Conservation (phyloP, 176 grass and related monocot species). For the Oryza australiensis region DNA sequence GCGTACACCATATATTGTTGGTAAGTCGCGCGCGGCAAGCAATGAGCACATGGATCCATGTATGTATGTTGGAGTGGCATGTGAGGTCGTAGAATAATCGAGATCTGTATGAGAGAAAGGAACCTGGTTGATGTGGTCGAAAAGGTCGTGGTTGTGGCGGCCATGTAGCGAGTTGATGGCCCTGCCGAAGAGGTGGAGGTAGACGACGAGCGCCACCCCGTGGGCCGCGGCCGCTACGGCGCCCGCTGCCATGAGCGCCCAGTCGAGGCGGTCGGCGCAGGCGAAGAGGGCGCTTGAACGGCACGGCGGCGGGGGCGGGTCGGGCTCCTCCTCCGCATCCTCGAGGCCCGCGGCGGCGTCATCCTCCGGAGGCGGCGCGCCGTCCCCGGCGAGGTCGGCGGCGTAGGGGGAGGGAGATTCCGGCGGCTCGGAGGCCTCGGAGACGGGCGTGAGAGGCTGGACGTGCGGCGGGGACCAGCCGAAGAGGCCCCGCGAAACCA, state of each 20-base stretch:
- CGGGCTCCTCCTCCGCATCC: conserved; percentile 68
- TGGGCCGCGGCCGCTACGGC: conserved; percentile 71
- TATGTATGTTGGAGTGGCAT: neutral
- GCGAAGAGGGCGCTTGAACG: conserved; percentile 90
- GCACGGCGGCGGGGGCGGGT: conserved; percentile 81
- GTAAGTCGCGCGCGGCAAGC: neutral
- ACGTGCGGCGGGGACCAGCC: conserved; percentile 98
- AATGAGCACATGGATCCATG: neutral
- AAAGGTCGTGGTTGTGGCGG: conserved; percentile 43
- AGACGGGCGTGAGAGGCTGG: conserved; percentile 94
- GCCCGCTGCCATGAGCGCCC: conserved; percentile 77
- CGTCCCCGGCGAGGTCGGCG: conserved; percentile 54
- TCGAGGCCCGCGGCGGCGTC: conserved; percentile 42
- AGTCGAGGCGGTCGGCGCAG: conserved; percentile 86
- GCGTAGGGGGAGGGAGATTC: conserved; percentile 93
- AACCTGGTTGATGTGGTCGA: conserved; percentile 69
- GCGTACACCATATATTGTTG: neutral
- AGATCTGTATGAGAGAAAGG: neutral
- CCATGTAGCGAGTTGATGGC: conserved; percentile 75
- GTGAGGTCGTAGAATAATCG: neutral
- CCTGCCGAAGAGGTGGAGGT: conserved; percentile 90
- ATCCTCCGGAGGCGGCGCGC: conserved; percentile 43
- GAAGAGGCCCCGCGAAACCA: conserved; percentile 92
- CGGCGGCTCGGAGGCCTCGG: conserved; percentile 91
- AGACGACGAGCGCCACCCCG: conserved; percentile 89